Evolutionary conservation across 2,329 filamentous ascomycete species (phyloP), one percentile per base, ranked within the genome.

Genomic region (Phyllosticta citribraziliensis): DNA sequence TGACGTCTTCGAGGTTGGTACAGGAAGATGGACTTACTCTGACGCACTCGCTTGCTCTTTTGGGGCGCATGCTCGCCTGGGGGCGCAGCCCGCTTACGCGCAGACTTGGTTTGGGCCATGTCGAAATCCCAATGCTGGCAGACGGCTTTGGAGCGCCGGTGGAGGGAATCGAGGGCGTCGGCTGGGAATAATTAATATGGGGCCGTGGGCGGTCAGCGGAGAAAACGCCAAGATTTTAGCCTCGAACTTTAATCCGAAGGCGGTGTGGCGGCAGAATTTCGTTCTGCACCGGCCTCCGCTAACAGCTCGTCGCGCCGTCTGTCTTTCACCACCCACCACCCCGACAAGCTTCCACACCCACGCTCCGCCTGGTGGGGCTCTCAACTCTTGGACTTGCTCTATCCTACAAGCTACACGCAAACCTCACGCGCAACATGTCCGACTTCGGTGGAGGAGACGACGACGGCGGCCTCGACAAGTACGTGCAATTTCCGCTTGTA

Each of bases 371-470:
- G 24, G 24, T 56, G 20, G 40, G 55, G 52, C 54, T 10, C 47
- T 57, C 9, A 14, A 14, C 14, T 30, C 50, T 25, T 25, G 22
- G 25, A 57, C 24, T 54, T 9, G 19, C 30, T 8, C 17, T 25
- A 12, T 20, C 27, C 33, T 5, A 40, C 52, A 47, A 47, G 19
- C 27, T n/a, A 47, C 60, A 47, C 40, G 14, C 6, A n/a, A n/a
- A 47, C 6, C 40, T 8, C 10, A 52, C 33, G 27, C 22, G 55
- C 69, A 65, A 24, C 40, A 79, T 79, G 77, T 77, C 74, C 64
- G 77, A 79, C 70, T 77, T 76, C 67, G 77, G 75, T 65, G 76
- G 74, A 65, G 76, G 74, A 65, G 74, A 71, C 57, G 70, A 64
- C 56, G 65, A 72, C 56, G 69, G 66, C 60, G 75, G 68, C 63